Evolutionary conservation across 2,329 filamentous ascomycete genomes (phyloP).

Genomic region (Parascedosporium putredinis): DNA sequence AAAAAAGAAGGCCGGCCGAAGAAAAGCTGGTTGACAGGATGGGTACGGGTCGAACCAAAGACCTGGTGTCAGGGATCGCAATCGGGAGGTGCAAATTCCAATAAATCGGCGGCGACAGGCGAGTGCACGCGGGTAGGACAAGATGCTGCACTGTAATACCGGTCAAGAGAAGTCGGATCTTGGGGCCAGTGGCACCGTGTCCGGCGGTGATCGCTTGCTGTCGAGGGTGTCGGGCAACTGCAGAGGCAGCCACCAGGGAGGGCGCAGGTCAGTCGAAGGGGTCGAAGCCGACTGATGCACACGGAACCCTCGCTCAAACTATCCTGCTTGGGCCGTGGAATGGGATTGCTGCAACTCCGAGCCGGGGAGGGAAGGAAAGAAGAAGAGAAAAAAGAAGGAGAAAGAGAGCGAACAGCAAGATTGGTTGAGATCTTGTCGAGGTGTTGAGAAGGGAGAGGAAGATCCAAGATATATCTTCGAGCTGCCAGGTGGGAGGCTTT

Average conservation of each 20-base stretch:
- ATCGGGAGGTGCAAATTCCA: slow-evolving; percentile 4
- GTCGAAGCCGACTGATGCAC: slow-evolving; percentile 21
- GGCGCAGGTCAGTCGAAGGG: slow-evolving; percentile 11
- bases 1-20: background rate
- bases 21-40: background rate
- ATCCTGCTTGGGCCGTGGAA: slow-evolving; percentile 18
- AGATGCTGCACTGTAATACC: slow-evolving; percentile 42
- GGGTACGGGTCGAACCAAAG: background rate
- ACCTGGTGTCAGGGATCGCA: background rate
- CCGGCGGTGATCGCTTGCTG: slow-evolving; percentile 34
- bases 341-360: slow-evolving; percentile 14
- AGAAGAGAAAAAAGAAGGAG: too few species aligned
- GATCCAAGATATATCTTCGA: slow-evolving; percentile 15
- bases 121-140: slow-evolving; percentile 34
- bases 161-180: slow-evolving; percentile 29
- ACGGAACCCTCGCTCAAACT: slow-evolving; percentile 12
- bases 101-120: slow-evolving; percentile 17
- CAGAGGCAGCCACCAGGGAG: slow-evolving; percentile 24
- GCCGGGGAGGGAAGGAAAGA: slow-evolving; percentile 12
- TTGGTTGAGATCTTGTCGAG: slow-evolving; percentile 19
- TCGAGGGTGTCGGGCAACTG: slow-evolving; percentile 35
- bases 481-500: slow-evolving; percentile 6
- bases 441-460: slow-evolving; percentile 20
- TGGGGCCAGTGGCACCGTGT: slow-evolving; percentile 38
- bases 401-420: slow-evolving; percentile 20